Evolutionary conservation across 352 stramenopile genomes (phyloP).

Genomic region (Phytophthora citrophthora): DNA sequence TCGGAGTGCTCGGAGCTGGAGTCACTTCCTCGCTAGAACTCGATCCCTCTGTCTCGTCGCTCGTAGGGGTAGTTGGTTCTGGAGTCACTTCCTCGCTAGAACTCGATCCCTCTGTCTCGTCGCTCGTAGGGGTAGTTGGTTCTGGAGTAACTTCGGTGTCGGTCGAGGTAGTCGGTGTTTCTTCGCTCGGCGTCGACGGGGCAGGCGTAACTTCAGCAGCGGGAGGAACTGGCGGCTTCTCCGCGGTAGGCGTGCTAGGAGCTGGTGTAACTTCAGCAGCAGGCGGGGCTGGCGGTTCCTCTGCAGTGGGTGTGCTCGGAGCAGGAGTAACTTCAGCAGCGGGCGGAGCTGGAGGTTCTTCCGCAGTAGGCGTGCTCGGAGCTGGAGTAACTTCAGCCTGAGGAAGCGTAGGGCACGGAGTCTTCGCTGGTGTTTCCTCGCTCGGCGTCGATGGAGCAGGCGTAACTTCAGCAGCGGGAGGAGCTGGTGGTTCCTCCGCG

Average conservation of each 20-base stretch:
- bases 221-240: slow-evolving; percentile 1
- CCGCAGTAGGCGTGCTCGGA: background rate
- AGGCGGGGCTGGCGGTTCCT: background rate
- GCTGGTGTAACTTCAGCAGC: background rate
- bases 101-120: slow-evolving; percentile 18
- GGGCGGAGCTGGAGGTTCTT: background rate
- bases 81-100: slow-evolving; percentile 23
- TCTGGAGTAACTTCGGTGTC: slow-evolving; percentile 14
- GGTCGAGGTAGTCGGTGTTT: slow-evolving; percentile 4
- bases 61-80: slow-evolving; percentile 20
- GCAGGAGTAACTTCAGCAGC: background rate
- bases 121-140: slow-evolving; percentile 18
- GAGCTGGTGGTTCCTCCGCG: background rate
- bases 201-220: slow-evolving; percentile 15
- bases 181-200: slow-evolving; percentile 10
- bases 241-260: background rate
- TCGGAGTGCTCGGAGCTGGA: slow-evolving; percentile 20
- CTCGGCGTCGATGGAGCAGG: slow-evolving; percentile 4
- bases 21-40: slow-evolving; percentile 24
- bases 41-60: slow-evolving; percentile 16
- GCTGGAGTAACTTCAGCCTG: slow-evolving; percentile 7
- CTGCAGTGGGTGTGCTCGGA: background rate
- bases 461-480: background rate
- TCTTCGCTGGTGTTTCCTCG: slow-evolving; percentile 1
- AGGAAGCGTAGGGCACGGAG: too few relatives aligned